phyloP scores from a whole-genome alignment of 2,329 filamentous ascomycete species.

The Aspergillus pseudotamarii region DNA sequence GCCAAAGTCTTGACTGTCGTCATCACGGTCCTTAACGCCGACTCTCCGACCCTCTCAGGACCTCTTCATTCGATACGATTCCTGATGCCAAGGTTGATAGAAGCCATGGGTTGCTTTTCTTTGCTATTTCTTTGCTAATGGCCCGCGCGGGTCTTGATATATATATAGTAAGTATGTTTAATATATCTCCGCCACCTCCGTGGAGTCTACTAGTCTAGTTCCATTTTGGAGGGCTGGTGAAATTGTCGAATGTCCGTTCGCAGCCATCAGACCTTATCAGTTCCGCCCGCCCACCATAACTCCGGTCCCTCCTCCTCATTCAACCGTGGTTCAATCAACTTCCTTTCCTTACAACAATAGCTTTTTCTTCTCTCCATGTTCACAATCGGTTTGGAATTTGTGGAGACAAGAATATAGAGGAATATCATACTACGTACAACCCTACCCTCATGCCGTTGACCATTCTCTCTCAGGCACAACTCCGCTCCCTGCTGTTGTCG shows the following conservation, averaged over 20 bases:
- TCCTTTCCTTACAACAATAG: background rate
- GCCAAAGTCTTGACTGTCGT: background rate
- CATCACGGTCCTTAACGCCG: background rate
- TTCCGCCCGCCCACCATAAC: background rate
- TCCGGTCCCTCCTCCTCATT: background rate
- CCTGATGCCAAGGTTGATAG: background rate
- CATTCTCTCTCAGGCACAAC: slow-evolving; percentile 59
- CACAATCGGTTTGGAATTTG: background rate
- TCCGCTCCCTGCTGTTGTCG: slow-evolving; percentile 58
- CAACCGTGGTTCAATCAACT: background rate
- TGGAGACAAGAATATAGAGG: background rate
- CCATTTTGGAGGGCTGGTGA: background rate
- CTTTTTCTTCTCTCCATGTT: background rate
- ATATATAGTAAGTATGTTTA: background rate
- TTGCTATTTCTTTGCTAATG: background rate
- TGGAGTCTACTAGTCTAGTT: background rate
- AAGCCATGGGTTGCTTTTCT: background rate
- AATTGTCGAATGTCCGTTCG: background rate
- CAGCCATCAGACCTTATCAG: background rate
- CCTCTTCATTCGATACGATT: background rate
- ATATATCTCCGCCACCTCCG: background rate
- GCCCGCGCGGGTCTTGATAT: background rate
- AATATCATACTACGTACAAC: background rate
- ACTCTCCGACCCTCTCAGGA: background rate
- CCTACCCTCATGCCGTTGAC: slow-evolving; percentile 58